These are phyloP conservation scores for Elaeis guineensis DNA, from an alignment of 176 grass and related monocot species.

Conservation along the genomic window DNA sequence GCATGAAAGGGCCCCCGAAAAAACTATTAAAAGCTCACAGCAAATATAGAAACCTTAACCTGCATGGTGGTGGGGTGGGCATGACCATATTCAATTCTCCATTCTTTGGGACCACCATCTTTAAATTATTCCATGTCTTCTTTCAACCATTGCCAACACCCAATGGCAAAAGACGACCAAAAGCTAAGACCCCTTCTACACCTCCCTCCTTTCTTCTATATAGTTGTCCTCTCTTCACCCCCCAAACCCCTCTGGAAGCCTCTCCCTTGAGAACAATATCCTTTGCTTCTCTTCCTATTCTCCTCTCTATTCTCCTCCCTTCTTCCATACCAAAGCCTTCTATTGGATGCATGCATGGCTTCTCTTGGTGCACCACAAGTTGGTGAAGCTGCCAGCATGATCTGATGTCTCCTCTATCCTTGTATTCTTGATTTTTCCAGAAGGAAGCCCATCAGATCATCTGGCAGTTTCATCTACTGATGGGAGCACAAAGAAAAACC, in stretches of 20 bases:
- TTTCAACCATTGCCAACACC: slow-evolving; percentile 3
- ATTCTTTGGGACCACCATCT: slow-evolving; percentile 1
- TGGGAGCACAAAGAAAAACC: slow-evolving; percentile 2
- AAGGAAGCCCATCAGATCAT: slow-evolving; percentile 4
- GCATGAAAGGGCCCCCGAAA: slow-evolving; percentile 2
- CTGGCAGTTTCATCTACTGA: slow-evolving; percentile 15
- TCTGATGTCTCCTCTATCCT: neutral
- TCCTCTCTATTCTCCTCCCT: neutral
- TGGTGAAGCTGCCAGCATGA: too few species aligned
- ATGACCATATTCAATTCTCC: slow-evolving; percentile 3
- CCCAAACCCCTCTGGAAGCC: too few species aligned
- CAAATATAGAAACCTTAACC: neutral
- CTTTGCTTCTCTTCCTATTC: neutral
- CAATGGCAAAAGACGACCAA: neutral
- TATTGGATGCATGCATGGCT: too few species aligned
- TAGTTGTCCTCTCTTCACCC: too few species aligned
- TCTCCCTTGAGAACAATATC: neutral
- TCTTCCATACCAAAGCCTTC: too few species aligned
- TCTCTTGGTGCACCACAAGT: too few species aligned
- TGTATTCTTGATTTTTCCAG: neutral
- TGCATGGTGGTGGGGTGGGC: neutral
- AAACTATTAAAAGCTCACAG: slow-evolving; percentile 2
- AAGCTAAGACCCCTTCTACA: neutral
- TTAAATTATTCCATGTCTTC: neutral
- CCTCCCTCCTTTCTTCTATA: too few species aligned